phyloP scores from a whole-genome alignment of 2,329 filamentous ascomycete species.

The Penicillium sp. region DNA sequence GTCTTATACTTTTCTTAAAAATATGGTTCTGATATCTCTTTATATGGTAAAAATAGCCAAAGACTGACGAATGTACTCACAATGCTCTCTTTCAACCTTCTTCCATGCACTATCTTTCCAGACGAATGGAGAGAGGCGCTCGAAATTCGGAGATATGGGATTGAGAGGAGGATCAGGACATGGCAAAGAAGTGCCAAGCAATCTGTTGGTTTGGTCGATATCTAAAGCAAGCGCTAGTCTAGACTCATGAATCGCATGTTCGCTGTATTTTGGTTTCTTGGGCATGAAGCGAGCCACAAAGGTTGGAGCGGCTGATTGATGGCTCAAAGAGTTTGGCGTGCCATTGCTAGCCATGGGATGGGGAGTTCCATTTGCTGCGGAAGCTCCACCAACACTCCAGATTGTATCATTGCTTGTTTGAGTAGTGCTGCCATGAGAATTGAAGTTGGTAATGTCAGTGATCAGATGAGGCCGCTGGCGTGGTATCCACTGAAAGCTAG shows the following conservation, averaged over 20 bases:
- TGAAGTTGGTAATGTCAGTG: constrained; percentile 22
- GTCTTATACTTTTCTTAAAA: constrained; percentile 4
- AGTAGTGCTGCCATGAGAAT: constrained; percentile 29
- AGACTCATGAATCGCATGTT: constrained; percentile 68
- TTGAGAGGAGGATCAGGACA: constrained; percentile 23
- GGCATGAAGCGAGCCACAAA: constrained; percentile 60
- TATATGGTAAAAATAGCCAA: constrained; percentile 5
- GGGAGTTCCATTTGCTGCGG: constrained; percentile 52
- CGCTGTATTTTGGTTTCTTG: constrained; percentile 55
- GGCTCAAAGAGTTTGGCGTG: constrained; percentile 64
- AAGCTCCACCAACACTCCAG: constrained; percentile 75
- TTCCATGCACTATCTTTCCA: constrained; percentile 45
- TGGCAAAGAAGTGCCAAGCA: constrained; percentile 59
- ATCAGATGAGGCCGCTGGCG: constrained; percentile 39
- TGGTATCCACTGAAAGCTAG: constrained; percentile 20
- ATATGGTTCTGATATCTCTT: constrained; percentile 2
- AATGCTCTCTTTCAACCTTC: constrained; percentile 29
- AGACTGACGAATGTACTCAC: constrained; percentile 33
- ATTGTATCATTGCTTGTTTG: constrained; percentile 68
- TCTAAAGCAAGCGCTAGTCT: constrained; percentile 78
- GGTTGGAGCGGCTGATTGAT: constrained; percentile 70
- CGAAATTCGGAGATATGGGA: constrained; percentile 30
- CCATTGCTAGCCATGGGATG: constrained; percentile 59
- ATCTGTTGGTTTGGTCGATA: constrained; percentile 68
- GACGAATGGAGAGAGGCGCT: constrained; percentile 34